A percentile compares a stretch with the other conserved stretches of the same genome.
Conservation (phyloP, 75 land plant species). For the Picea glauca region DNA sequence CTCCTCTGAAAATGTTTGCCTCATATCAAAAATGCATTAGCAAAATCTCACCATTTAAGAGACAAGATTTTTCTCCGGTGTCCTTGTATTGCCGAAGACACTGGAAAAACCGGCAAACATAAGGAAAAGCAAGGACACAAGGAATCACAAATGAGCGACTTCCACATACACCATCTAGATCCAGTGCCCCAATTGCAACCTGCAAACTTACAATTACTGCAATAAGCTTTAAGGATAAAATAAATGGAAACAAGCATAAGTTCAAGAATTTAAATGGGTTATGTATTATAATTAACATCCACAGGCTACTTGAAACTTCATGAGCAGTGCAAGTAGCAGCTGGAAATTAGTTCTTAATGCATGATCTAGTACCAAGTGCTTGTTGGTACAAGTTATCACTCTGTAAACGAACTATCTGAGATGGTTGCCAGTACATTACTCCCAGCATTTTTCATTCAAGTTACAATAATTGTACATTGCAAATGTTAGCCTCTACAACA, state of each 20-base stretch:
- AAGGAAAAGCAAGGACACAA: conserved; percentile 85
- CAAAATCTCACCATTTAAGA: conserved; percentile 74
- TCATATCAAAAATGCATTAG: no score
- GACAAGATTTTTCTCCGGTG: conserved; percentile 69
- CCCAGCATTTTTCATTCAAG: not conserved
- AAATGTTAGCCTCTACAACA: not conserved
- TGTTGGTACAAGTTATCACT: not conserved
- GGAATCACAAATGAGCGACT: conserved; percentile 95
- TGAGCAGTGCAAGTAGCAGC: not conserved
- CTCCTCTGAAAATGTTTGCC: no score
- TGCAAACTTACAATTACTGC: conserved; percentile 16
- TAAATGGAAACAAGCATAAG: not conserved
- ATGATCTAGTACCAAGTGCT: not conserved
- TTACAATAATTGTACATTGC: not conserved
- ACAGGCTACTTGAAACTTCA: not conserved
- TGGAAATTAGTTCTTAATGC: no score
- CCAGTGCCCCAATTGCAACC: conserved; percentile 98
- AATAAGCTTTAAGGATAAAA: not conserved
- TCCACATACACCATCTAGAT: conserved; percentile 95
- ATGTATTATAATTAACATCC: not conserved
- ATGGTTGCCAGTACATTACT: not conserved
- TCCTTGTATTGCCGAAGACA: conserved; percentile 95
- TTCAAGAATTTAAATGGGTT: not conserved
- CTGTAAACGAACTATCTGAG: not conserved
- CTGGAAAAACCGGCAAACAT: conserved; percentile 89